Percentiles rank a stretch among this genome's conserved stretches.
These are phyloP conservation scores for Coemansia sp. DNA, from an alignment of 192 early-diverging fungal genomes.

Conservation along the genomic window DNA sequence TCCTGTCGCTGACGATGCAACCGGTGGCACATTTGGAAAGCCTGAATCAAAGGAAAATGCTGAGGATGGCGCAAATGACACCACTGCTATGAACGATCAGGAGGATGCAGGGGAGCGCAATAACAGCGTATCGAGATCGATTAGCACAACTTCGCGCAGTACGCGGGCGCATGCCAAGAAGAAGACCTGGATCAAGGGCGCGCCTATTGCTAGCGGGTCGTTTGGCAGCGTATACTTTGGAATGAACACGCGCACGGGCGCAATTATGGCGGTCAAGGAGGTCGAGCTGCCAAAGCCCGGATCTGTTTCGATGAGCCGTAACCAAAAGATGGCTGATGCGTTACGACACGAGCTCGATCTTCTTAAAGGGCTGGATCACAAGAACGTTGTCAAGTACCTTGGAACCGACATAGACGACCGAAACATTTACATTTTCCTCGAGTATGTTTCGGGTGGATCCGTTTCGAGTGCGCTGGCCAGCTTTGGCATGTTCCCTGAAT, in stretches of 20 bases:
- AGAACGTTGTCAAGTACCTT: conserved; percentile 95
- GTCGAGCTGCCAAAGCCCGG: conserved; percentile 76
- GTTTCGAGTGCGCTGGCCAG: conserved; percentile 79
- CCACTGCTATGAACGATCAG: too few relatives aligned
- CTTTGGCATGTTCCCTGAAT: conserved; percentile 86
- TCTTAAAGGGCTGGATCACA: conserved; percentile 87
- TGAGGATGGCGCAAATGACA: neutral
- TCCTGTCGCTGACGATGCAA: neutral
- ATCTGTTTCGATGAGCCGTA: conserved; percentile 66
- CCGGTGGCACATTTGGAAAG: conserved; percentile 8
- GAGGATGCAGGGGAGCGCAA: conserved; percentile 19
- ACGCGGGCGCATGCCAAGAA: conserved; percentile 28
- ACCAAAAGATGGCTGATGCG: conserved; percentile 80
- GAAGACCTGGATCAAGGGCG: conserved; percentile 79
- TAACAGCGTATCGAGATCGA: conserved; percentile 20
- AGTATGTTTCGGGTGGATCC: conserved; percentile 98
- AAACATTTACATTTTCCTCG: conserved; percentile 88
- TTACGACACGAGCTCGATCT: conserved; percentile 87
- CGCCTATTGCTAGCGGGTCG: conserved; percentile 91
- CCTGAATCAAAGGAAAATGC: neutral
- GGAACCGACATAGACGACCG: conserved; percentile 77
- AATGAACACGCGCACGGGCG: conserved; percentile 83
- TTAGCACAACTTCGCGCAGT: conserved; percentile 16
- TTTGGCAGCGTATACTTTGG: conserved; percentile 94
- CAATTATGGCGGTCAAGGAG: conserved; percentile 97